Conservation (phyloP, 257 asterid species). For the Nicotiana otophora region DNA sequence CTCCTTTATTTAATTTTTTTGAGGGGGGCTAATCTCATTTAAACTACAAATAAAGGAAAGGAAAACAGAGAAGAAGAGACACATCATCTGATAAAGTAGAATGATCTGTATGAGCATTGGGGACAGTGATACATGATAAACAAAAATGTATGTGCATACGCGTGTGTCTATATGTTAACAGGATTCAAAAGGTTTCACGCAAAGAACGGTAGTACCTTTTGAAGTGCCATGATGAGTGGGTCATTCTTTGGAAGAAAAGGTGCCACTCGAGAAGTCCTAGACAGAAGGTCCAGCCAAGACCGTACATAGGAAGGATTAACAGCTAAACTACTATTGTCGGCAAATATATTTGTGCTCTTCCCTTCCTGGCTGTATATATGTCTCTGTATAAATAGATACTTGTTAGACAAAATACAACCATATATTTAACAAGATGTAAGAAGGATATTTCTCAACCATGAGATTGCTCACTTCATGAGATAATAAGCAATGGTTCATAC, state of each 20-base stretch:
- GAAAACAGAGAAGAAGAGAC: background rate
- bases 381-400: slow-evolving; percentile 42
- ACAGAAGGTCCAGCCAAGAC: slow-evolving; percentile 78
- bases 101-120: background rate
- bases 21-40: background rate
- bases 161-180: background rate
- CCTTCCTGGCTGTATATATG: slow-evolving; percentile 69
- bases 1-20: too few relatives aligned
- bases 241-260: slow-evolving; percentile 73
- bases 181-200: background rate
- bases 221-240: slow-evolving; percentile 66
- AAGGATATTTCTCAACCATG: background rate
- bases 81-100: background rate
- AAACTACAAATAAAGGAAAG: background rate
- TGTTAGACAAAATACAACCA: slow-evolving; percentile 10
- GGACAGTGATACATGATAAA: background rate
- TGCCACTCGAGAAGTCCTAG: slow-evolving; percentile 80
- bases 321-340: slow-evolving; percentile 78
- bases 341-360: slow-evolving; percentile 55
- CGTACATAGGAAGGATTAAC: slow-evolving; percentile 71
- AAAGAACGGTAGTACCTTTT: slow-evolving; percentile 45
- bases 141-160: background rate
- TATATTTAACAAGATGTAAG: background rate
- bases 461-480: background rate
- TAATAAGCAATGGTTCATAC: background rate